Percentiles rank a stretch among this genome's conserved stretches.
phyloP scores from a whole-genome alignment of 345 rosid species.

The Zanthoxylum bungeanum region DNA sequence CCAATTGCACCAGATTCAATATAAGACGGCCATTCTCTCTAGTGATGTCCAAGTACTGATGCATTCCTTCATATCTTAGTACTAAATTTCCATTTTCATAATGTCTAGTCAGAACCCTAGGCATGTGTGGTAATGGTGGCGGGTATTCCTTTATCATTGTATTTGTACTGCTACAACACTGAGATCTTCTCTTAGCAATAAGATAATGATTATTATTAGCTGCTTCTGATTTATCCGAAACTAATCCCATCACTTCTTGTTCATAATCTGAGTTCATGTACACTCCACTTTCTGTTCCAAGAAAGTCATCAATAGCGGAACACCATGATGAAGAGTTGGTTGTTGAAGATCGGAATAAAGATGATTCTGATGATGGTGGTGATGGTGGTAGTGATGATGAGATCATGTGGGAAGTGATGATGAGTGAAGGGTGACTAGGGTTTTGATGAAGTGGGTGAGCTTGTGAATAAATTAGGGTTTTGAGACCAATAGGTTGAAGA shows the following conservation, averaged over 20 bases:
- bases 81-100: constrained; percentile 44
- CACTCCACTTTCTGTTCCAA: constrained; percentile 43
- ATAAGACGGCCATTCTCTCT: constrained; percentile 43
- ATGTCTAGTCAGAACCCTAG: constrained; percentile 38
- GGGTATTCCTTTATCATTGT: constrained; percentile 30
- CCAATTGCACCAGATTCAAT: constrained; percentile 37
- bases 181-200: constrained; percentile 2
- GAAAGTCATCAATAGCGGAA: constrained; percentile 26
- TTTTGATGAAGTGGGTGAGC: neutral
- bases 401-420: constrained; percentile 18
- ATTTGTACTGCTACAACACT: neutral
- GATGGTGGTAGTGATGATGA: neutral
- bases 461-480: constrained; percentile 25
- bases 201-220: no score
- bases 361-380: neutral
- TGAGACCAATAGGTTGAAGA: constrained; percentile 22
- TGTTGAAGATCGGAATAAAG: constrained; percentile 10
- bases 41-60: constrained; percentile 39
- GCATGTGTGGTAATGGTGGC: constrained; percentile 46
- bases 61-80: constrained; percentile 40
- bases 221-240: neutral
- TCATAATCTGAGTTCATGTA: constrained; percentile 11
- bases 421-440: neutral
- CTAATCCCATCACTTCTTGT: neutral
- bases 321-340: constrained; percentile 22